phyloP scores from a whole-genome alignment of 2,329 filamentous ascomycete species.

The Diaporthe humulicola region DNA sequence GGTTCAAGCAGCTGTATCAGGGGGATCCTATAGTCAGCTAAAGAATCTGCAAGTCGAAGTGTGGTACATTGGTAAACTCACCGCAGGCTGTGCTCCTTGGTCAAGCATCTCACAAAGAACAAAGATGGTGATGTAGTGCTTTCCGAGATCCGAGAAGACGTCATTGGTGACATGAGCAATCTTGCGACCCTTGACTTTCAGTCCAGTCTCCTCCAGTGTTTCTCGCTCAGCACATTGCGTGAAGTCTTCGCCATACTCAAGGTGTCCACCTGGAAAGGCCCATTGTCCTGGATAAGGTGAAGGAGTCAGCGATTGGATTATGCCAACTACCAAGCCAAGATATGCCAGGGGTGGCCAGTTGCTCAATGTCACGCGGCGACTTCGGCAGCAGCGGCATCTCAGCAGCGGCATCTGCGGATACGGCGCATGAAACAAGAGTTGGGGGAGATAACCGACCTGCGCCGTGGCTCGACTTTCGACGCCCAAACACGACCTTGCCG shows the following conservation, averaged over 20 bases:
- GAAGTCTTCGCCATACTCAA: constrained; percentile 77
- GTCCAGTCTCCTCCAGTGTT: constrained; percentile 77
- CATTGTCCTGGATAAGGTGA: constrained; percentile 50
- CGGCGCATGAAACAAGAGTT: background rate
- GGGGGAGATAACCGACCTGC: constrained; percentile 51
- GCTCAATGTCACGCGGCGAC: background rate
- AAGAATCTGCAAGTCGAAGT: background rate
- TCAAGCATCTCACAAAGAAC: constrained; percentile 67
- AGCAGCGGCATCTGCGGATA: constrained; percentile 27
- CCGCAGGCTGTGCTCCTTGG: constrained; percentile 63
- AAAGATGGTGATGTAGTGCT: constrained; percentile 83
- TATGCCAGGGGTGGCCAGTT: constrained; percentile 8
- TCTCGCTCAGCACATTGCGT: constrained; percentile 76
- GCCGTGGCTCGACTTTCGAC: constrained; percentile 63
- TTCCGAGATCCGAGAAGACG: constrained; percentile 68
- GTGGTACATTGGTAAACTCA: constrained; percentile 49
- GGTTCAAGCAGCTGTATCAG: constrained; percentile 58
- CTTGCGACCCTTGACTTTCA: constrained; percentile 64
- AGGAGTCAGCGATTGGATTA: background rate
- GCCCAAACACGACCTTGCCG: constrained; percentile 62
- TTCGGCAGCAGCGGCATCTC: constrained; percentile 33
- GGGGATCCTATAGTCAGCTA: constrained; percentile 11
- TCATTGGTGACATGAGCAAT: constrained; percentile 77
- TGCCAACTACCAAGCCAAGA: background rate
- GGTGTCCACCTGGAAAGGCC: constrained; percentile 81